Evolutionary conservation across 139 green algal genomes (phyloP).

Genomic region (Limnomonas spitsbergensis): DNA sequence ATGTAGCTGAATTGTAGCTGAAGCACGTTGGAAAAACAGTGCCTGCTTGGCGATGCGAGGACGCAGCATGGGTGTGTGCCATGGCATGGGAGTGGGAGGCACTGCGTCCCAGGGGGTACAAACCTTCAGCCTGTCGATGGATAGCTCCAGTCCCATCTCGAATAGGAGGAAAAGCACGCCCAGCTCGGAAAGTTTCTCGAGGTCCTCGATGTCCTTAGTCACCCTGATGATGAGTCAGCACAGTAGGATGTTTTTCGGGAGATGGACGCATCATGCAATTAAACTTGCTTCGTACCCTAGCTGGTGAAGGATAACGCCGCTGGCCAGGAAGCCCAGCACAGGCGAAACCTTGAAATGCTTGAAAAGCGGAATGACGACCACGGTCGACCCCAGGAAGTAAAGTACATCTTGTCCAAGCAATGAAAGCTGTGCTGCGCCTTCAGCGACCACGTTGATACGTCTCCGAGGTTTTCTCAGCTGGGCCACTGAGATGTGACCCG

Average conservation of each 20-base stretch:
- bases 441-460: background rate
- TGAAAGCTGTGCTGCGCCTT: no score
- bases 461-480: background rate
- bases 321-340: conserved; percentile 88
- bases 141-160: conserved; percentile 96
- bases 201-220: conserved; percentile 71
- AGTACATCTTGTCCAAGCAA: conserved; percentile 65
- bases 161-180: conserved; percentile 97
- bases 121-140: conserved; percentile 79
- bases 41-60: no score
- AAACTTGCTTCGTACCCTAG: conserved; percentile 57
- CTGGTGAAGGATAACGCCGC: conserved; percentile 83
- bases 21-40: no score
- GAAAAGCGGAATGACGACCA: conserved; percentile 88
- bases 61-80: background rate
- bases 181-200: conserved; percentile 87
- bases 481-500: no score
- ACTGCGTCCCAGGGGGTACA: no score
- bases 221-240: conserved; percentile 51
- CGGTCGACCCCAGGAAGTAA: conserved; percentile 83
- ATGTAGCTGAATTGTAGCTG: no score
- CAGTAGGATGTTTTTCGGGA: background rate
- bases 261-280: background rate
- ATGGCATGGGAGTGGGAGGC: no score
- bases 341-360: conserved; percentile 82